Evolutionary conservation across 805 yeast genomes (phyloP).

Genomic region (Candida insectalens): DNA sequence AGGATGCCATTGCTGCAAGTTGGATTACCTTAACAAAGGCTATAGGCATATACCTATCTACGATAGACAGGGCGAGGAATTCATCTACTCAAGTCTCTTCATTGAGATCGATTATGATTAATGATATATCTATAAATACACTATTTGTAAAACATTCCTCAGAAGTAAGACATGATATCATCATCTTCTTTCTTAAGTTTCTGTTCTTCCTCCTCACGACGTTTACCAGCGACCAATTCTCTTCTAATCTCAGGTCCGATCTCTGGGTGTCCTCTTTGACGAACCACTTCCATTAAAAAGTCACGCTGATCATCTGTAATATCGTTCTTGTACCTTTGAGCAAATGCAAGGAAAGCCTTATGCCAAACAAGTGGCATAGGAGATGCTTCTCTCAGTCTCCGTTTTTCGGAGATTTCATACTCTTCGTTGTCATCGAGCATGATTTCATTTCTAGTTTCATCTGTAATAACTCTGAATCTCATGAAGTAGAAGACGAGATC

Average conservation of each 20-base stretch:
- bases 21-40: conserved; percentile 63
- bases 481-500: conserved; percentile 90
- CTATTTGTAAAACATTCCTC: background rate
- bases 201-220: conserved; percentile 31
- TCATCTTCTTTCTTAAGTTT: conserved; percentile 13
- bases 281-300: conserved; percentile 79
- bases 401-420: conserved; percentile 22
- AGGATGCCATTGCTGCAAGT: conserved; percentile 54
- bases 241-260: conserved; percentile 93
- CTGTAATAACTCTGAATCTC: conserved; percentile 66
- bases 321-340: conserved; percentile 94
- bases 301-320: conserved; percentile 98
- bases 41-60: conserved; percentile 73
- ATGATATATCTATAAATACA: background rate
- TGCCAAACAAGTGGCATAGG: conserved; percentile 95
- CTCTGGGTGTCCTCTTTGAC: conserved; percentile 80
- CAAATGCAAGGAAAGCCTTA: conserved; percentile 87
- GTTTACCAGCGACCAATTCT: conserved; percentile 79
- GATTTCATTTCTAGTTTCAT: conserved; percentile 22
- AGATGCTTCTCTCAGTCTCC: conserved; percentile 28
- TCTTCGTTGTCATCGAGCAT: conserved; percentile 25
- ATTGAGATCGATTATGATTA: conserved; percentile 1
- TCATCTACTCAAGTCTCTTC: conserved; percentile 41
- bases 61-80: conserved; percentile 74
- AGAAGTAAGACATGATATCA: conserved; percentile 24